These are phyloP conservation scores for Achlya hypogyna DNA, from an alignment of 352 stramenopile genomes.

Conservation along the genomic window DNA sequence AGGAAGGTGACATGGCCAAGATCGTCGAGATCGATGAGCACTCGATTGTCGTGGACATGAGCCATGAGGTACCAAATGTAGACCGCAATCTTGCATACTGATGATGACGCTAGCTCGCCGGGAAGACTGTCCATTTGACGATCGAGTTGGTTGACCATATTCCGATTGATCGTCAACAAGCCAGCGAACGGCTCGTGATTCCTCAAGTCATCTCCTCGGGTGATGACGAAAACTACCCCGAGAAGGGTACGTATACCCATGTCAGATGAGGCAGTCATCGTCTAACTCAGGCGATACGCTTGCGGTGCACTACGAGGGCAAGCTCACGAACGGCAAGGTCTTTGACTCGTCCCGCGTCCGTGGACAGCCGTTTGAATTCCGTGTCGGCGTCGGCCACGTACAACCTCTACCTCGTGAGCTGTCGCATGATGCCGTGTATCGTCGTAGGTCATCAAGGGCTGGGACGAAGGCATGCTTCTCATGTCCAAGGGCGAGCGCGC, in stretches of 20 bases:
- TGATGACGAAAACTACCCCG: constrained; percentile 54
- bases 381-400: constrained; percentile 49
- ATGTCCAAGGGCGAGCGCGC: constrained; percentile 94
- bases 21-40: constrained; percentile 65
- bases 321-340: constrained; percentile 46
- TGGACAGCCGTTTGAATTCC: constrained; percentile 69
- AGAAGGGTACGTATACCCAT: constrained; percentile 15
- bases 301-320: constrained; percentile 81
- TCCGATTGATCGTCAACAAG: constrained; percentile 32
- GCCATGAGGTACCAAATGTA: constrained; percentile 20
- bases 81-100: not conserved
- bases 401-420: not conserved
- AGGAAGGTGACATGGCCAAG: constrained; percentile 37
- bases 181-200: constrained; percentile 56
- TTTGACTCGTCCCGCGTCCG: constrained; percentile 75
- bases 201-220: constrained; percentile 53
- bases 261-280: not conserved
- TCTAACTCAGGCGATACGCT: constrained; percentile 46
- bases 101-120: constrained; percentile 32
- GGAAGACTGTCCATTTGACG: constrained; percentile 69
- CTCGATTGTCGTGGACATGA: constrained; percentile 60
- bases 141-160: constrained; percentile 59
- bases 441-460: constrained; percentile 90
- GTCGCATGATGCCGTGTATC: too few species aligned
- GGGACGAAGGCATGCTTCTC: constrained; percentile 91